Percentiles rank a stretch among this genome's conserved stretches.
These are phyloP conservation scores for Cystofilobasidium macerans DNA, from an alignment of 768 basidiomycete genomes.

Conservation along the genomic window DNA sequence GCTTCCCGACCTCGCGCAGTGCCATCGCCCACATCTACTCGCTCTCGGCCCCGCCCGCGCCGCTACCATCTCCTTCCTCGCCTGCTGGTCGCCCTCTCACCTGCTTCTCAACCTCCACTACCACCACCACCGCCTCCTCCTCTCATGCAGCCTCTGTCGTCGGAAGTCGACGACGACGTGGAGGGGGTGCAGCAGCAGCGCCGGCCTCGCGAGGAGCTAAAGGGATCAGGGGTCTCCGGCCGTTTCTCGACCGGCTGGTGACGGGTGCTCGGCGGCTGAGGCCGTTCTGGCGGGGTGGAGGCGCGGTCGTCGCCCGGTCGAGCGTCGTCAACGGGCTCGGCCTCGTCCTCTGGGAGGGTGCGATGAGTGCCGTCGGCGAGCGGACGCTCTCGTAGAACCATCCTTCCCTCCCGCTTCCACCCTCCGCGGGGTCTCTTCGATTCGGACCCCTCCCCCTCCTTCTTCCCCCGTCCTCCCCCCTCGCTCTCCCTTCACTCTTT, in stretches of 20 bases:
- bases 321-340: not conserved
- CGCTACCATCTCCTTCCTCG: not conserved
- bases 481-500: no score
- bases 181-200: no score
- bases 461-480: no score
- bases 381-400: not conserved
- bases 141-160: no score
- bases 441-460: no score
- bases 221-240: not conserved
- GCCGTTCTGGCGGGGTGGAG: not conserved
- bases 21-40: not conserved
- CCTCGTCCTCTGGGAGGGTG: not conserved
- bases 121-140: no score
- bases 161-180: no score
- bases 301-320: not conserved
- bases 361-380: not conserved
- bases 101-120: no score
- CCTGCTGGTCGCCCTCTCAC: not conserved
- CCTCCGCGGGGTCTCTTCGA: no score
- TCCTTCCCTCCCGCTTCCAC: not conserved
- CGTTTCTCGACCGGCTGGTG: not conserved
- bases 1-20: not conserved
- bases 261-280: not conserved
- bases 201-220: not conserved
- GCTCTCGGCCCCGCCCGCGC: not conserved